phyloP scores from a whole-genome alignment of 148 eudicot species.

The Bassia scoparia region DNA sequence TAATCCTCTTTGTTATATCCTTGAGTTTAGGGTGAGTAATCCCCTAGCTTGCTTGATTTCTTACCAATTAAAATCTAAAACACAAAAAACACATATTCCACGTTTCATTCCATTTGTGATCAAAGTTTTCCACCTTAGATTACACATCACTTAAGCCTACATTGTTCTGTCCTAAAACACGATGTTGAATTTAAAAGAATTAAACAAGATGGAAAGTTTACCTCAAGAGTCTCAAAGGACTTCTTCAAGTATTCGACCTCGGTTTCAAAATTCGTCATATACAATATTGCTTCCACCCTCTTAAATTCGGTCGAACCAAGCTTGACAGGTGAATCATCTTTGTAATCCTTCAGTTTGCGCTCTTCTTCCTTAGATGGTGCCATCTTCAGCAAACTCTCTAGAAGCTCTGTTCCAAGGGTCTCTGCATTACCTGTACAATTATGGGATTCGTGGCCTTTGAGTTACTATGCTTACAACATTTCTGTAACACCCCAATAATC shows the following conservation, averaged over 20 bases:
- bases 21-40: too few relatives aligned
- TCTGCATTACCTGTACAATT: slow-evolving; percentile 73
- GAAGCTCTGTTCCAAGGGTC: slow-evolving; percentile 79
- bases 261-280: slow-evolving; percentile 75
- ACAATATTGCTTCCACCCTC: slow-evolving; percentile 83
- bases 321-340: slow-evolving; percentile 83
- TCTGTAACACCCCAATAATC: too few relatives aligned
- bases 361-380: slow-evolving; percentile 96
- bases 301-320: slow-evolving; percentile 93
- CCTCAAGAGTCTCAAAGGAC: slow-evolving; percentile 89
- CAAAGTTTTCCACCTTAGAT: too few relatives aligned
- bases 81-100: too few relatives aligned
- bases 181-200: background rate
- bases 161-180: background rate
- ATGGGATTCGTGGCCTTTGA: slow-evolving; percentile 5
- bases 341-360: slow-evolving; percentile 72
- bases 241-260: slow-evolving; percentile 82
- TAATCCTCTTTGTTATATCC: too few relatives aligned
- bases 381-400: slow-evolving; percentile 88
- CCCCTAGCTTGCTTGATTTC: too few relatives aligned
- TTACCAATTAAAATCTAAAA: too few relatives aligned
- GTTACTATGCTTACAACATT: too few relatives aligned
- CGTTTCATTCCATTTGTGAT: too few relatives aligned
- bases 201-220: slow-evolving; percentile 26
- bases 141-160: background rate